phyloP scores from a whole-genome alignment of 257 asterid genomes.

The Phtheirospermum japonicum region DNA sequence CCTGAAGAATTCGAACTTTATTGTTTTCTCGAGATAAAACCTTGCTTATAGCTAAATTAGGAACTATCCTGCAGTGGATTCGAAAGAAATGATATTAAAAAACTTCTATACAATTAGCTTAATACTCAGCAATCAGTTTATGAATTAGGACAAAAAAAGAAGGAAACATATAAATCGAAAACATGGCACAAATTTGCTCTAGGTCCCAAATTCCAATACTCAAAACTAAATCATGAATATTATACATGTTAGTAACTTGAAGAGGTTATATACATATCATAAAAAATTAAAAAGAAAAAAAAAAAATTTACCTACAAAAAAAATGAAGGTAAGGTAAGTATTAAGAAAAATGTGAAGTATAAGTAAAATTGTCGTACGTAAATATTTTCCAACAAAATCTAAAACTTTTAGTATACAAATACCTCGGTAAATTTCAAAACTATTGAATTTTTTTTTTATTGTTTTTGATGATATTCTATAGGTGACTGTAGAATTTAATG shows the following conservation, averaged over 20 bases:
- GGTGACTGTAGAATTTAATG: too few species aligned
- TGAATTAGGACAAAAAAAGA: background rate
- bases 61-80: constrained; percentile 77
- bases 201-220: constrained; percentile 7
- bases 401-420: too few species aligned
- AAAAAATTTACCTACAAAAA: too few species aligned
- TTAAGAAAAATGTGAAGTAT: too few species aligned
- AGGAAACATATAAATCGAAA: background rate
- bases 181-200: background rate
- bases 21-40: constrained; percentile 81
- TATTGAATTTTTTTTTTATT: too few species aligned
- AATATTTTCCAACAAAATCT: too few species aligned
- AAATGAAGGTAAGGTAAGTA: too few species aligned
- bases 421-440: too few species aligned
- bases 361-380: too few species aligned
- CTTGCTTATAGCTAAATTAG: constrained; percentile 96
- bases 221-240: constrained; percentile 13
- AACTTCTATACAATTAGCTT: background rate
- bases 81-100: constrained; percentile 7
- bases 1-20: constrained; percentile 95
- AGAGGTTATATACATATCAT: background rate
- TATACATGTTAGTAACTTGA: background rate
- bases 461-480: too few species aligned
- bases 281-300: too few species aligned
- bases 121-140: background rate